Evolutionary conservation across 2,329 filamentous ascomycete species (phyloP), one percentile per base, ranked within the genome.

Genomic region (Colletotrichum sp.): DNA sequence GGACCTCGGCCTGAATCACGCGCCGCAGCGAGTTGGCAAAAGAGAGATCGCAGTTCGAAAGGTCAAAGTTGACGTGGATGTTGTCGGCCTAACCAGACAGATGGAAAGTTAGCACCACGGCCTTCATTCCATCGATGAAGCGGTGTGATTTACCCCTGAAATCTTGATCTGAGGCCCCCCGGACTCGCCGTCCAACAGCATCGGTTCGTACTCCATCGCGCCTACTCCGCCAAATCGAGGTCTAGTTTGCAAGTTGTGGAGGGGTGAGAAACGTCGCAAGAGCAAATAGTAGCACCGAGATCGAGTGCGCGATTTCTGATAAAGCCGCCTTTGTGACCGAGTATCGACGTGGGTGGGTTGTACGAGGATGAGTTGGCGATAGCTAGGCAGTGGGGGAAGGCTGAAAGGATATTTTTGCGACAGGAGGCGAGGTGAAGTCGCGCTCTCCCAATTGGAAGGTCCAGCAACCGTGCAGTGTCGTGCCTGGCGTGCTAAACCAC

Each of bases 21-120:
- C 96, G 95, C 78, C 96, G 96, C 77, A 99, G 88, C 62, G 96
- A 94, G 89, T 99, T 99, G 81, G 96, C 96, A 81, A 98, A 95
- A 78, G 96, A 92, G 75, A 98, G 93, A 83, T 98, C 95, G 81
- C 96, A 95, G 84, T 95, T 95, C 81, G 92, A 94, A 74, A 99
- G 92, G 85, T 97, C 93, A 88, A 99, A 99, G 87, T 98, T 94
- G 84, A 98, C 96, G 82, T 95, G 93, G 81, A 93, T 92, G 78
- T 88, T 88, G 83, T 96, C 95, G 79, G 95, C 95, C 95, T 98
- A 80, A 72, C 39, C 65, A 26, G 44, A 64, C 44, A 21, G 44
- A 83, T 79, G 21, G 36, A 32, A 49, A 28, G 49, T 76, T 68
- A 76, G 74, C 36, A 62, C 44, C 28, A 59, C 39, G 21, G 18